Base-by-base conservation (phyloP, 352 stramenopile species). In the Globisporangium heterothallicum region DNA sequence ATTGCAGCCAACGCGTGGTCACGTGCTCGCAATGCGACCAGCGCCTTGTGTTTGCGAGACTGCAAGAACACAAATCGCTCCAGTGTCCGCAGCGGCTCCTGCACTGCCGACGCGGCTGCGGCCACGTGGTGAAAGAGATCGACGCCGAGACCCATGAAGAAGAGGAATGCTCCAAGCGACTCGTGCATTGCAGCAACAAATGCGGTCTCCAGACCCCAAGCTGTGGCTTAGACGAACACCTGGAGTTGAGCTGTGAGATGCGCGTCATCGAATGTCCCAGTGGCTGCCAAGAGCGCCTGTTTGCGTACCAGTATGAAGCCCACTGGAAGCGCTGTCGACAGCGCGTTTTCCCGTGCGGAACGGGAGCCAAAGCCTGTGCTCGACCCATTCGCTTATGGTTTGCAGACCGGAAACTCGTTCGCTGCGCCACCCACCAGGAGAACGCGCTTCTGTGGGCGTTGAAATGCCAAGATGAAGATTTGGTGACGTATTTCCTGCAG, bases 291-390 rank as follows among this genome's bases (percentile, higher is more conserved):
- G 73, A 86, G 26, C 48, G 55, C 25, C 68, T 92, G 16, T 72
- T 84, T 4, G 77, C 73, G 1, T 85, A 86, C 55, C 61, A 89
- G 40, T 61, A 67, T n/a, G 65, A 81, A 18, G 51, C 61, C 4
- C 82, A 92, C 53, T 75, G 66, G 65, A 70, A 67, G 27, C 71
- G 79, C 7, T 92, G 82, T 53, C 62, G 66, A 3, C 79, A 92
- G 54, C 77, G 77, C 14, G 49, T 89, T 32, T 71, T 81, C 16
- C 58, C 61, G 1, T 92, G 78, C 41, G 82, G 82, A 21, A 67
- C 71, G 0, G 77, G 82, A 7, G 55, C 66, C 8, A 76, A 70
- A 21, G 41, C 58, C 6, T 92, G 82, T 38, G 61, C 58, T 18
- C 61, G 82, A 8, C 82, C 82, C 1, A 76, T 92, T 34, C 66